These are phyloP conservation scores for Eucalyptus marginata DNA, from an alignment of 345 rosid genomes.

Conservation along the genomic window DNA sequence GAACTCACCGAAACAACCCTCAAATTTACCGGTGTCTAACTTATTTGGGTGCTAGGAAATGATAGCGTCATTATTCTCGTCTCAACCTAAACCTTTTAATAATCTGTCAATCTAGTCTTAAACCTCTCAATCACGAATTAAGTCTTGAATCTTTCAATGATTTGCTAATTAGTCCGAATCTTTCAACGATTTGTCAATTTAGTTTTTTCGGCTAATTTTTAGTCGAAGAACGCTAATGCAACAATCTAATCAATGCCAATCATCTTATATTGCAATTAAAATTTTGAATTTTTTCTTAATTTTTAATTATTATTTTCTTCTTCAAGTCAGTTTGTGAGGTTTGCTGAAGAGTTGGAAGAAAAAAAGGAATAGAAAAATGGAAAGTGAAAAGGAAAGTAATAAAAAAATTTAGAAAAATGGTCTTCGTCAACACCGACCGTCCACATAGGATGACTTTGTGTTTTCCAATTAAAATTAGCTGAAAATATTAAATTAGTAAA, in stretches of 20 bases:
- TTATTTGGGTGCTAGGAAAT: not conserved
- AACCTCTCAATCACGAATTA: fast-evolving
- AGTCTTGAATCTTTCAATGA: not conserved
- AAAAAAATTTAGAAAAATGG: too few relatives aligned
- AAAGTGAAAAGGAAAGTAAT: not conserved
- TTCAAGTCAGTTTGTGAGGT: fast-evolving
- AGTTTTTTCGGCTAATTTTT: not conserved
- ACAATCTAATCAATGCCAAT: too few relatives aligned
- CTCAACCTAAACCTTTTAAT: not conserved
- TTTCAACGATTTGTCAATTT: not conserved
- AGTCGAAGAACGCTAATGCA: fast-evolving
- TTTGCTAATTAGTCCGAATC: fast-evolving
- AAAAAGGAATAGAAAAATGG: not conserved
- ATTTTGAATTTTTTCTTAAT: too few relatives aligned
- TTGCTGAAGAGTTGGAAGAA: not conserved
- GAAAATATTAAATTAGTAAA: too few relatives aligned
- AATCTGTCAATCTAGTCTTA: fast-evolving
- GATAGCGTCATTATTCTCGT: not conserved
- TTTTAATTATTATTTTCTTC: too few relatives aligned
- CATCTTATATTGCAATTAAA: not conserved
- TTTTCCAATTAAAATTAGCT: not conserved
- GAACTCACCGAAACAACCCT: not conserved
- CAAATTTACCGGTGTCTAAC: not conserved
- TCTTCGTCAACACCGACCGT: fast-evolving
- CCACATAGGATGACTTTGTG: too few relatives aligned